Evolutionary conservation across 1,284 basidiomycete species (phyloP).

Genomic region (Boletellus deceptivus): DNA sequence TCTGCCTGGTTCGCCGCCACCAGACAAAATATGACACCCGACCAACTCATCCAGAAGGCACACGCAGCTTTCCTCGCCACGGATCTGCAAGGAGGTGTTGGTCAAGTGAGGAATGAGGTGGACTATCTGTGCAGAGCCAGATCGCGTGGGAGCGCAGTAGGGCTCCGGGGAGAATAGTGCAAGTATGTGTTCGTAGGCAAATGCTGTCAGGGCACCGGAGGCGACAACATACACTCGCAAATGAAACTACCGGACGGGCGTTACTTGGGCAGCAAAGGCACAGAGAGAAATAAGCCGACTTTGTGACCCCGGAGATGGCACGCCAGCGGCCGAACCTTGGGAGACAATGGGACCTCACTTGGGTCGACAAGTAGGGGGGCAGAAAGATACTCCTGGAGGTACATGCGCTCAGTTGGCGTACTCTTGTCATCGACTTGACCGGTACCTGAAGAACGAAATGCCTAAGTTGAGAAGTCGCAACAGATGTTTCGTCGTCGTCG

Average conservation of each 20-base stretch:
- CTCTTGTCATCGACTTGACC: not conserved
- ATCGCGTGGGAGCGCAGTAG: slow-evolving; percentile 47
- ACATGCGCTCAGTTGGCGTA: slow-evolving; percentile 7
- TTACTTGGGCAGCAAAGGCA: slow-evolving; percentile 9
- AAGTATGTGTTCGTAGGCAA: slow-evolving; percentile 80
- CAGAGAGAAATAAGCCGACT: slow-evolving; percentile 41
- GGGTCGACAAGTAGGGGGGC: slow-evolving; percentile 80
- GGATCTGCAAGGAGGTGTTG: slow-evolving; percentile 90
- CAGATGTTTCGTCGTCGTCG: slow-evolving; percentile 43
- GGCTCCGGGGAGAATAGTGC: slow-evolving; percentile 80
- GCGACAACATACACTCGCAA: slow-evolving; percentile 91
- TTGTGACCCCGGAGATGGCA: slow-evolving; percentile 57
- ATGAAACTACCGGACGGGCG: slow-evolving; percentile 69
- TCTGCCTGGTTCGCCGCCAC: slow-evolving; percentile 8
- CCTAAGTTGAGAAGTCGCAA: slow-evolving; percentile 83
- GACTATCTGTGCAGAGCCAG: slow-evolving; percentile 24
- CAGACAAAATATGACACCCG: slow-evolving; percentile 57
- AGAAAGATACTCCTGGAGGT: slow-evolving; percentile 74
- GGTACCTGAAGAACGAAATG: slow-evolving; percentile 95
- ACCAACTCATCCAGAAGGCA: slow-evolving; percentile 76
- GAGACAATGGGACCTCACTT: slow-evolving; percentile 38
- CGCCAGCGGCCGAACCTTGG: slow-evolving; percentile 11
- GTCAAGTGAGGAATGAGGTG: slow-evolving; percentile 81
- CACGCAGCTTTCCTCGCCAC: slow-evolving; percentile 65
- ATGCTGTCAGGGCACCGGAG: slow-evolving; percentile 75